Percentiles rank a stretch among this genome's conserved stretches.
phyloP scores from a whole-genome alignment of 176 grass and related monocot species.

The Luzula sylvatica region DNA sequence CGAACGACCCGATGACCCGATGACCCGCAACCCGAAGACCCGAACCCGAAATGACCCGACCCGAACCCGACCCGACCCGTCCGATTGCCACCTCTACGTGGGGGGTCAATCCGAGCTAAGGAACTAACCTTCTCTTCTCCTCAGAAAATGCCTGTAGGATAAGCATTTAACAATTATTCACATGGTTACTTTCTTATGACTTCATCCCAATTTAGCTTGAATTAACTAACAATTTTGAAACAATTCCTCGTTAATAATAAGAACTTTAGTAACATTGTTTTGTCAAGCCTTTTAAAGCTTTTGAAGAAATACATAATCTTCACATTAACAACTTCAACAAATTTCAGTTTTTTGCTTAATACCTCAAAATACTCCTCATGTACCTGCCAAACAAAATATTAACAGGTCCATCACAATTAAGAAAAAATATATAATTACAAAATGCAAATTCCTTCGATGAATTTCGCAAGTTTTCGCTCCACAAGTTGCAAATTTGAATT shows the following conservation, averaged over 20 bases:
- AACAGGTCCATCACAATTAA: conserved; percentile 34
- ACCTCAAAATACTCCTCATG: conserved; percentile 65
- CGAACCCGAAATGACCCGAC: no score
- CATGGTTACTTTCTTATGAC: no score
- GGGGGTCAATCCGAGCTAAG: no score
- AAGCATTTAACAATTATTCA: no score
- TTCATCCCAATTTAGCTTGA: not conserved
- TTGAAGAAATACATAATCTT: conserved; percentile 66
- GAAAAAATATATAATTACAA: conserved; percentile 13
- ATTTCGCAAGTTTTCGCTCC: conserved; percentile 56
- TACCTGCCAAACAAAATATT: conserved; percentile 47
- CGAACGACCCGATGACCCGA: no score
- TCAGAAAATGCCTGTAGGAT: no score
- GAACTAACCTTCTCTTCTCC: no score
- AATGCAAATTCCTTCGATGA: conserved; percentile 58
- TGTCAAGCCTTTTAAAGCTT: conserved; percentile 59
- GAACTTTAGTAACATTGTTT: conserved; percentile 60
- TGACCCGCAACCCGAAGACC: no score
- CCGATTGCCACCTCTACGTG: no score
- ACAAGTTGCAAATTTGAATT: conserved; percentile 26
- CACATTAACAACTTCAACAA: conserved; percentile 48
- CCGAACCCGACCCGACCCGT: no score
- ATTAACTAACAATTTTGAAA: not conserved
- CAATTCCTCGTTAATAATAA: not conserved
- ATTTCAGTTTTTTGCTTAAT: conserved; percentile 77